Base-by-base conservation (phyloP, 139 green algal genomes). In the Closterium sp. region DNA sequence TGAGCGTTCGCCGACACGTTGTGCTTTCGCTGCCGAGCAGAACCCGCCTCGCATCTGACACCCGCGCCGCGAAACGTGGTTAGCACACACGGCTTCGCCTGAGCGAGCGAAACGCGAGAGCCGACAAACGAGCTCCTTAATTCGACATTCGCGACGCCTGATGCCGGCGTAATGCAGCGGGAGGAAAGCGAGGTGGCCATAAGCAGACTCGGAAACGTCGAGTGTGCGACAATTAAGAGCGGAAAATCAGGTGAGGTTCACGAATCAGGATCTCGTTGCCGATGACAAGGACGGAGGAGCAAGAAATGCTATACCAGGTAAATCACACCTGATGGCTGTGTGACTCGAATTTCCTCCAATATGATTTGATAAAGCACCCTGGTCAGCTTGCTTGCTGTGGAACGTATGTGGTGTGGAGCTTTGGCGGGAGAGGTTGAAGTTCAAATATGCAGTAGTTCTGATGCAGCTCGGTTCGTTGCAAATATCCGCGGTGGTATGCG, bases 1-100 rank as follows among this genome's bases (percentile, higher is more conserved):
- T 93, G 31, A 28, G 91, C 89, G 62, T 90, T 90, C 38, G 88
- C n/a, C 1, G n/a, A 38, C 28, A 90, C 62, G 62, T 79, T 24
- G 62, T 79, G 17, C 62, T 5, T 27, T 27, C 62, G 62, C 62
- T 79, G 62, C 13, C 62, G 62, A 79, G 62, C 13, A 27, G 62
- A 79, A 79, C 38, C 38, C 7, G 62, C 62, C 62, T 79, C 62
- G 62, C 62, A 79, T 79, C 62, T 79, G 62, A 79, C 62, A 79
- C 62, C 17, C 17, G 13, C 3, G 62, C 1, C 62, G 62, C 62
- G 62, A 79, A 79, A 79, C 62, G 62, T 2, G 62, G 62, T 79
- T 27, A 79, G 13, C 62, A 79, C 62, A 79, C 62, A 79, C 62
- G 62, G 62, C 0, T 79, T 79, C 62, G 62, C 62, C 62, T 79